These are phyloP conservation scores for Aspergillus pseudoviridinutans DNA, from an alignment of 2,329 filamentous ascomycete genomes.

Conservation along the genomic window DNA sequence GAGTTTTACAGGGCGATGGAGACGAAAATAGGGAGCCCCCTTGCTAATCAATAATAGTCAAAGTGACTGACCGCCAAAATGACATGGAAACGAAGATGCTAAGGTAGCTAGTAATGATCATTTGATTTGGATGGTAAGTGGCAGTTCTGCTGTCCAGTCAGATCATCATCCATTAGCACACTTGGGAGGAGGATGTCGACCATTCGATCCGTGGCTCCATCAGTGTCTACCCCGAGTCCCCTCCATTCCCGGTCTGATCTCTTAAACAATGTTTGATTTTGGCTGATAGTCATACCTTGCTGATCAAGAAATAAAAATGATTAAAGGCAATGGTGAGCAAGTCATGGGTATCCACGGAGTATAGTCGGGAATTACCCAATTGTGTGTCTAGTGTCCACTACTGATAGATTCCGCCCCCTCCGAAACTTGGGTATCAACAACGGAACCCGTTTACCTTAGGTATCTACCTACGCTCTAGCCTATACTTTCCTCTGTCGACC, in stretches of 20 bases:
- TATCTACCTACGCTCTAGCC: background rate
- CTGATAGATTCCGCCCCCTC: constrained; percentile 2
- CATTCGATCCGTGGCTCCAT: too few species aligned
- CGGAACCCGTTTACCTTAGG: constrained; percentile 4
- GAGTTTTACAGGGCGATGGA: constrained; percentile 2
- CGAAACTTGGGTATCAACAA: constrained; percentile 17
- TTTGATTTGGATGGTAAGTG: background rate
- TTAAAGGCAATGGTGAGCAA: background rate
- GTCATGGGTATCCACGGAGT: background rate
- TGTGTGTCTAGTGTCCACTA: constrained; percentile 1
- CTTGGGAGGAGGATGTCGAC: too few species aligned
- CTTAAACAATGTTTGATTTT: background rate
- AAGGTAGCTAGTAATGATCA: background rate
- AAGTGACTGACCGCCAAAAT: background rate
- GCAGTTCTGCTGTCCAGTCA: background rate
- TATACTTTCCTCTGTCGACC: background rate
- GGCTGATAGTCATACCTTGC: background rate
- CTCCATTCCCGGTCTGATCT: background rate
- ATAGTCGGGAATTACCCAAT: background rate
- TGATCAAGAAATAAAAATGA: background rate
- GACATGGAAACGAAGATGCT: background rate
- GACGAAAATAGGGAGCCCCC: background rate
- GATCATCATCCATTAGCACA: background rate
- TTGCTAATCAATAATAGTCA: background rate
- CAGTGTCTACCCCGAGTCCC: background rate